Percentiles rank a stretch among this genome's conserved stretches.
phyloP scores from a whole-genome alignment of 768 basidiomycete species.

The Sporobolomyces pararoseus region DNA sequence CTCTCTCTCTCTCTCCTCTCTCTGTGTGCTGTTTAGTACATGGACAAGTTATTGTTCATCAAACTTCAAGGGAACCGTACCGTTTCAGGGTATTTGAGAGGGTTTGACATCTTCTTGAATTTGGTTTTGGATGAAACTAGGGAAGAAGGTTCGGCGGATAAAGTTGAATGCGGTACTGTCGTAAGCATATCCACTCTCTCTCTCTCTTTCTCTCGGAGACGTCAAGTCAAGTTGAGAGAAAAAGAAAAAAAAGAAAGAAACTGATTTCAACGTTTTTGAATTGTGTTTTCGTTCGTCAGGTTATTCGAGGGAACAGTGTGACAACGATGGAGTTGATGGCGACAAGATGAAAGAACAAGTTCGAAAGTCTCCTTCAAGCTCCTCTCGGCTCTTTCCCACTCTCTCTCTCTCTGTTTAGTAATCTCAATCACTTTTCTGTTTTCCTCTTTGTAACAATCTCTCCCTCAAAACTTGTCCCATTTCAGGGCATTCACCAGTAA shows the following conservation, averaged over 20 bases:
- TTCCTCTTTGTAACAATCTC: background rate
- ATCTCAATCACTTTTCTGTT: too few species aligned
- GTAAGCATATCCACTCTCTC: constrained; percentile 56
- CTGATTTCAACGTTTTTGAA: too few species aligned
- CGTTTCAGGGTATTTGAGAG: constrained; percentile 89
- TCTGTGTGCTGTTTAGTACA: constrained; percentile 61
- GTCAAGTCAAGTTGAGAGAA: background rate
- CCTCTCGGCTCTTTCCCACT: too few species aligned
- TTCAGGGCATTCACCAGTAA: too few species aligned
- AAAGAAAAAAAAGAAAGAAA: too few species aligned
- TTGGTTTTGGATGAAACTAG: constrained; percentile 91
- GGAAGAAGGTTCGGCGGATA: constrained; percentile 84
- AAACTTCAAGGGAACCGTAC: constrained; percentile 75
- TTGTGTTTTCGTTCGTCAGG: constrained; percentile 60
- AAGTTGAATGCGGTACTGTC: constrained; percentile 70
- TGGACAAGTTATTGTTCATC: constrained; percentile 96
- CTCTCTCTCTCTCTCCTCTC: background rate
- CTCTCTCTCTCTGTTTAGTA: too few species aligned
- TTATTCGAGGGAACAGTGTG: constrained; percentile 93
- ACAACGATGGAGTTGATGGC: constrained; percentile 76
- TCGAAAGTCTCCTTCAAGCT: background rate
- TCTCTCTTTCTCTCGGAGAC: background rate
- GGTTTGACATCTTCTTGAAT: constrained; percentile 98
- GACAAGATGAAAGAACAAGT: background rate
- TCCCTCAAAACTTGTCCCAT: background rate